Evolutionary conservation across 495 filamentous ascomycete genomes (phyloP).

Genomic region (Penicillium alfredii): DNA sequence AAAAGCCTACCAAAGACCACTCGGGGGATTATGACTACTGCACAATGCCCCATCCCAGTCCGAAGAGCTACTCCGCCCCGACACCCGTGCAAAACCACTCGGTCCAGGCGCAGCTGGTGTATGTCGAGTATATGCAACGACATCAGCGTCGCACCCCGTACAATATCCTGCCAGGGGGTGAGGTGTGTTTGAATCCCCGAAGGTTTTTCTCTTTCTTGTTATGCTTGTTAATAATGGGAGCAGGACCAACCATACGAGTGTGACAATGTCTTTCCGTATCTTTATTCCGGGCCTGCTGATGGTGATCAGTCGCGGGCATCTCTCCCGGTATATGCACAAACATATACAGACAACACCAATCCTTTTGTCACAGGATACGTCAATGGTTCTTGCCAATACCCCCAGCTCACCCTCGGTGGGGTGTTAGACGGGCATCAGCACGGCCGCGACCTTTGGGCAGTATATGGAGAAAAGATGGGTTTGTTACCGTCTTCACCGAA

Average conservation of each 20-base stretch:
- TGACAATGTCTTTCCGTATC: constrained; percentile 25
- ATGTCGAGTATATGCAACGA: constrained; percentile 32
- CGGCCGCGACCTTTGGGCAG: constrained; percentile 27
- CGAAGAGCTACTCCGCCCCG: constrained; percentile 20
- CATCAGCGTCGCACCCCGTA: constrained; percentile 33
- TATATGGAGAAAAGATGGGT: constrained; percentile 24
- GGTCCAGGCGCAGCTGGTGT: constrained; percentile 22
- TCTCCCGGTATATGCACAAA: constrained; percentile 23
- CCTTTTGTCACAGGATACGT: constrained; percentile 22
- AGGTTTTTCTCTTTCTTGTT: neutral
- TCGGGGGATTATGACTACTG: constrained; percentile 29
- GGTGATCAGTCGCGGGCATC: constrained; percentile 5
- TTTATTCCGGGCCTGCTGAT: constrained; percentile 17
- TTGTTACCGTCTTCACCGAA: constrained; percentile 14
- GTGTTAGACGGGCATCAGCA: constrained; percentile 30
- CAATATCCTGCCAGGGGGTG: constrained; percentile 31
- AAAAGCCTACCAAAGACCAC: constrained; percentile 7
- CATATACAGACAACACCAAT: constrained; percentile 28
- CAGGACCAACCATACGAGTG: constrained; percentile 33
- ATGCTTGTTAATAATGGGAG: neutral
- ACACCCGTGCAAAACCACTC: constrained; percentile 17
- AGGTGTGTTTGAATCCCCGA: constrained; percentile 12
- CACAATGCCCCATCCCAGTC: constrained; percentile 31
- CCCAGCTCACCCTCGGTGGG: constrained; percentile 31
- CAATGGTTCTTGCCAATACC: constrained; percentile 31